Conservation (phyloP, 2,329 filamentous ascomycete species). For the Massarina eburnea region DNA sequence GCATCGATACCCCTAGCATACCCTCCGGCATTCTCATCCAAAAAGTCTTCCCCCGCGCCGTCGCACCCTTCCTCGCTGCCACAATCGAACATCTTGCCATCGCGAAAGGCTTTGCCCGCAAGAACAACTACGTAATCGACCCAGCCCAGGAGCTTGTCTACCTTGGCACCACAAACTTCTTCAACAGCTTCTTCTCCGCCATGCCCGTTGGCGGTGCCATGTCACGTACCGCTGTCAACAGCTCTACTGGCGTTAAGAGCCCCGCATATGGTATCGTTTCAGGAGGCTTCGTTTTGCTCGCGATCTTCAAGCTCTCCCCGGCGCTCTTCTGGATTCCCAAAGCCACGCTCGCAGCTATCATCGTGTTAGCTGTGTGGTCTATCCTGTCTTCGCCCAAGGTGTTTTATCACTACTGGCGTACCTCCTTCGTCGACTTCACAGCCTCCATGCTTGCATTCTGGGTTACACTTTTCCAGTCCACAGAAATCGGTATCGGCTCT, state of each 20-base stretch:
- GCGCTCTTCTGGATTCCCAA: conserved; percentile 70
- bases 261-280: conserved; percentile 64
- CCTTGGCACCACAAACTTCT: conserved; percentile 62
- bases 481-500: conserved; percentile 61
- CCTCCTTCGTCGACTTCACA: conserved; percentile 65
- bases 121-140: conserved; percentile 64
- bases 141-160: conserved; percentile 67
- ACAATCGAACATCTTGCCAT: conserved; percentile 66
- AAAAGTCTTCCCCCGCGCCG: conserved; percentile 56
- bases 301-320: conserved; percentile 62
- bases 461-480: conserved; percentile 63
- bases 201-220: conserved; percentile 69
- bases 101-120: conserved; percentile 63
- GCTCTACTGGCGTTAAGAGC: conserved; percentile 62
- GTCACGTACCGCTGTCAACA: conserved; percentile 69
- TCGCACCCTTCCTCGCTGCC: conserved; percentile 64
- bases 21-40: conserved; percentile 53
- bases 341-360: conserved; percentile 65
- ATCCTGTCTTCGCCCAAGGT: conserved; percentile 60
- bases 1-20: conserved; percentile 54
- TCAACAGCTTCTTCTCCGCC: conserved; percentile 65
- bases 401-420: conserved; percentile 66
- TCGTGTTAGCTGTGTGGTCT: conserved; percentile 66
- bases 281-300: conserved; percentile 62
- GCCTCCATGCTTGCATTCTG: conserved; percentile 66